Base-by-base conservation (phyloP, 768 basidiomycete genomes). In the Lactarius akahatsu region DNA sequence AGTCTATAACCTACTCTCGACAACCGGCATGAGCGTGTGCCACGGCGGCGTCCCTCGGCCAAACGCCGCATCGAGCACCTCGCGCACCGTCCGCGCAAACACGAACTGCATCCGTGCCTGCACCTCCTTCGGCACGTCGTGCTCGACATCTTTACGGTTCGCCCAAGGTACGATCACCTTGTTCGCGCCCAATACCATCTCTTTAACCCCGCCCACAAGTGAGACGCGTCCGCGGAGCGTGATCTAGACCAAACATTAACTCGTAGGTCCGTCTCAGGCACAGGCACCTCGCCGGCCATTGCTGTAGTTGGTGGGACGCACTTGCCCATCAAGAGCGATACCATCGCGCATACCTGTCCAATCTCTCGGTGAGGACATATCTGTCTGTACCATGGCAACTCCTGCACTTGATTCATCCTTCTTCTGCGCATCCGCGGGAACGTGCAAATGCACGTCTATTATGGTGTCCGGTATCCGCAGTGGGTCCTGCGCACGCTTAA, bases 371-470 rank as follows among this genome's bases (percentile, higher is more conserved):
- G n/a, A n/a, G n/a, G n/a, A n/a, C n/a, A n/a, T n/a, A n/a, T n/a
- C n/a, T n/a, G n/a, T n/a, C n/a, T n/a, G n/a, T 67, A 92, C 91
- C 86, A 96, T 94, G 0, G 92, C 91, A 28, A 96, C 82, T 2
- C 94, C 94, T 0, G 94, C 94, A 72, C 90, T 92, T 0, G 94
- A 94, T 0, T 95, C 94, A 72, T 96, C 94, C 78, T 96, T 97
- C 83, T 88, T 93, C 76, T 94, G 90, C 2, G 93, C 91, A 0
- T 95, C 96, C 1, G 91, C 84, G 0, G 95, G 96, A 10, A 96
- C 79, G 73, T 97, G 95, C 18, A 95, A 78, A 72, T 98, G 95
- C 11, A 98, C 78, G 73, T 98, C 94, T 56, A 94, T 84, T 26
- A 80, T 36, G 8, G 57, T 76, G 60, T 90, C 83, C 0, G 87